phyloP scores from a whole-genome alignment of 768 basidiomycete species.

The Tricholoma sp. region DNA sequence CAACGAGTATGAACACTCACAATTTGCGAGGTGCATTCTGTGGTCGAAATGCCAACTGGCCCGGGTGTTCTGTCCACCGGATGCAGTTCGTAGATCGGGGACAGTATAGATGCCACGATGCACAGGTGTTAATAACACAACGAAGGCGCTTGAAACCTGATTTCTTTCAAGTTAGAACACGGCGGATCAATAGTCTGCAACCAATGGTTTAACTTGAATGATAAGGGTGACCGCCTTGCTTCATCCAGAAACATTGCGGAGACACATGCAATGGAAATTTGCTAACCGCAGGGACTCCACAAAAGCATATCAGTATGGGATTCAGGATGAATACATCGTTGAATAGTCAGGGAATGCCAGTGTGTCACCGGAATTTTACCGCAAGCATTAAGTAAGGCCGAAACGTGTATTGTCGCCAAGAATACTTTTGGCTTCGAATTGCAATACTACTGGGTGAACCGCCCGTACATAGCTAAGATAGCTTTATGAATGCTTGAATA shows the following conservation, averaged over 20 bases:
- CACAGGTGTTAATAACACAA: conserved; percentile 71
- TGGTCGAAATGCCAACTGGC: conserved; percentile 79
- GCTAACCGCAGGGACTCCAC: too few species aligned
- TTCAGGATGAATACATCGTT: too few species aligned
- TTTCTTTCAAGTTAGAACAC: conserved; percentile 67
- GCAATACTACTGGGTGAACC: too few species aligned
- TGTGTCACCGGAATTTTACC: too few species aligned
- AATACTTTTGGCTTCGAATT: too few species aligned
- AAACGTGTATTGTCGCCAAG: too few species aligned
- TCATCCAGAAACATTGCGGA: conserved; percentile 49
- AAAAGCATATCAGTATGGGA: too few species aligned
- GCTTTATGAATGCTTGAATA: too few species aligned
- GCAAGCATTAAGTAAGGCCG: too few species aligned
- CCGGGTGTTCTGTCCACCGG: conserved; percentile 72
- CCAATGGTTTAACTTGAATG: background rate
- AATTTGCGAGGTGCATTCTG: conserved; percentile 63
- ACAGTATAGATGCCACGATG: conserved; percentile 73
- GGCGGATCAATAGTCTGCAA: conserved; percentile 67
- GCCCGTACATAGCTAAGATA: too few species aligned
- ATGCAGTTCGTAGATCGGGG: conserved; percentile 74
- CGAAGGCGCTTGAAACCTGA: conserved; percentile 80
- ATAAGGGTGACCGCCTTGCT: too few species aligned
- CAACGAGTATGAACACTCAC: conserved; percentile 21
- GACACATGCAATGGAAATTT: conserved; percentile 37
- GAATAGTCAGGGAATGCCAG: too few species aligned